Conservation (phyloP, 176 grass and related monocot species). For the Stipa capillata region DNA sequence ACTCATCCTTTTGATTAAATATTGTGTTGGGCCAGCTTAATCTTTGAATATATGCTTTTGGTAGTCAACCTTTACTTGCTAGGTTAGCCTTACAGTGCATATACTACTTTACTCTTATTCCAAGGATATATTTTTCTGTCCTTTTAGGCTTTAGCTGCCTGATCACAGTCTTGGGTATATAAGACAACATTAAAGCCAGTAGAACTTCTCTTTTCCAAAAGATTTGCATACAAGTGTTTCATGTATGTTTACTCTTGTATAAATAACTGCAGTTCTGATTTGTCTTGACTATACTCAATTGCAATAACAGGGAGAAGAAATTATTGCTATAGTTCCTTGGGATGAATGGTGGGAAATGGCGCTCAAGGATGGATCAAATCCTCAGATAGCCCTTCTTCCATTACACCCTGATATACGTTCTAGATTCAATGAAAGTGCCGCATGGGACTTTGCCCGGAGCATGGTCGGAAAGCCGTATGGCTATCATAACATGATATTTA, state of each 20-base stretch:
- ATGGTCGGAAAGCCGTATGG: conserved; percentile 73
- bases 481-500: conserved; percentile 97
- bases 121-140: not conserved
- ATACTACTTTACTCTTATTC: not conserved
- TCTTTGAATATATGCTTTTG: not conserved
- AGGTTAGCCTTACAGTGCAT: not conserved
- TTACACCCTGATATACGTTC: too few species aligned
- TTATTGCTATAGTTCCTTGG: conserved; percentile 76
- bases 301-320: conserved; percentile 61
- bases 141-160: not conserved
- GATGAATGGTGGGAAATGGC: conserved; percentile 81
- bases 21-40: not conserved
- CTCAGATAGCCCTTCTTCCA: conserved; percentile 46
- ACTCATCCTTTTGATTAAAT: not conserved
- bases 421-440: too few species aligned
- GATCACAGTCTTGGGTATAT: not conserved
- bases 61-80: not conserved
- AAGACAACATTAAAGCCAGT: not conserved
- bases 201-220: not conserved
- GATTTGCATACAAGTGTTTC: not conserved
- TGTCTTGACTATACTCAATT: not conserved
- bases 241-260: not conserved
- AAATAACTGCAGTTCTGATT: not conserved
- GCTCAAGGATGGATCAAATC: conserved; percentile 66
- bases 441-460: conserved; percentile 59